Conservation (phyloP, 371 early-diverging fungal genomes). For the Rhizopus sp. region DNA sequence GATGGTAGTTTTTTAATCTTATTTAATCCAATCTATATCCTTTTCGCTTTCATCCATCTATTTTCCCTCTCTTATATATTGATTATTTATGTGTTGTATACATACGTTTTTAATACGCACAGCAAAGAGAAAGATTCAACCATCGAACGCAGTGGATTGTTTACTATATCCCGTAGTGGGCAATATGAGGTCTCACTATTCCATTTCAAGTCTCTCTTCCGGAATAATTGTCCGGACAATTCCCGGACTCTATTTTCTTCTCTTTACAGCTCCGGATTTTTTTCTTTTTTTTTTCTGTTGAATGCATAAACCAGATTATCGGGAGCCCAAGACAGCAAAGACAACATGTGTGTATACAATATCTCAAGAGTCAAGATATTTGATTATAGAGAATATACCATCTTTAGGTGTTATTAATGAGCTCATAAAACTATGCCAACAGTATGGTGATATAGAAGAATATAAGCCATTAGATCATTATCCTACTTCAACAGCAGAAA, state of each 20-base stretch:
- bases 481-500: constrained; percentile 26
- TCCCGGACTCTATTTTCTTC: no score
- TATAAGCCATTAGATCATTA: constrained; percentile 38
- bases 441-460: constrained; percentile 37
- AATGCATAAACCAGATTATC: constrained; percentile 28
- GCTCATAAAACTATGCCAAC: constrained; percentile 30
- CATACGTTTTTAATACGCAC: constrained; percentile 27
- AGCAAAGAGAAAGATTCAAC: constrained; percentile 25
- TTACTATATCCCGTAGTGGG: no score
- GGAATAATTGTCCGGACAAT: no score
- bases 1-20: no score
- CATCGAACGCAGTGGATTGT: no score
- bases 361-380: constrained; percentile 56
- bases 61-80: no score
- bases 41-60: no score
- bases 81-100: neutral
- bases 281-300: no score
- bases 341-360: constrained; percentile 55
- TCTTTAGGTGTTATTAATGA: constrained; percentile 36
- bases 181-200: no score
- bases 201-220: no score
- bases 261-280: neutral
- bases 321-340: constrained; percentile 34
- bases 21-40: neutral
- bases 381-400: constrained; percentile 53